Conservation (phyloP, 2,329 filamentous ascomycete genomes). For the Botrytis fragariae region DNA sequence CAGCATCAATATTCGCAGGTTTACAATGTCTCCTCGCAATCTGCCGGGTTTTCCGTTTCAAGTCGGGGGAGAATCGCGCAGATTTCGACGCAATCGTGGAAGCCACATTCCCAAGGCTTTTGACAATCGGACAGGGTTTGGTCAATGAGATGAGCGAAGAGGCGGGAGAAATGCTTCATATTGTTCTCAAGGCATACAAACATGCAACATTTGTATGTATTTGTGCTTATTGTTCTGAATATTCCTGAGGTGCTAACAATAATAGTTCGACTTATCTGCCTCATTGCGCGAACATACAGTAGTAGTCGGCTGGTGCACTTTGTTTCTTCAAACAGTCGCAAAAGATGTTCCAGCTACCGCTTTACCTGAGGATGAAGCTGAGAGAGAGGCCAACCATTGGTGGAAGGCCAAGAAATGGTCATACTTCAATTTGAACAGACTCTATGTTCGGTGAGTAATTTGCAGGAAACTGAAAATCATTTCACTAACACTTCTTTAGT, state of each 20-base stretch:
- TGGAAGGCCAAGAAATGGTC: conserved; percentile 99
- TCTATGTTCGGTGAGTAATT: conserved; percentile 76
- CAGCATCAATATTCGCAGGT: conserved; percentile 84
- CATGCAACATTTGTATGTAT: conserved; percentile 87
- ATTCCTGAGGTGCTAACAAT: conserved; percentile 37
- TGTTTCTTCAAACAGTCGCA: conserved; percentile 86
- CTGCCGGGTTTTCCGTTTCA: conserved; percentile 94
- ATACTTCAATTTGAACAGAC: conserved; percentile 93
- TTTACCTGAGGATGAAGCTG: conserved; percentile 74
- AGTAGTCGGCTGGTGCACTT: conserved; percentile 93
- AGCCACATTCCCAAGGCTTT: conserved; percentile 81
- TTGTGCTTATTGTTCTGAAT: conserved; percentile 24
- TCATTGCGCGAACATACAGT: conserved; percentile 75
- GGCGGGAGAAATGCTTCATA: conserved; percentile 93
- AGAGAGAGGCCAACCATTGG: conserved; percentile 94
- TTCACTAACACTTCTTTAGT: conserved; percentile 46
- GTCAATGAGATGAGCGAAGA: conserved; percentile 90
- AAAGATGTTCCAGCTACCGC: conserved; percentile 79
- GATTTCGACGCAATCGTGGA: conserved; percentile 96
- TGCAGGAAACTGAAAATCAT: not conserved
- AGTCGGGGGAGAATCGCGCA: conserved; percentile 71
- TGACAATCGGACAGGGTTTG: conserved; percentile 83
- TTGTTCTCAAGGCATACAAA: conserved; percentile 95
- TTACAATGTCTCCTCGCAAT: conserved; percentile 92
- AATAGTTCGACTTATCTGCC: conserved; percentile 78